Evolutionary conservation across 176 grass and related monocot species (phyloP), one percentile per base, ranked within the genome.

Genomic region (Cocos nucifera): DNA sequence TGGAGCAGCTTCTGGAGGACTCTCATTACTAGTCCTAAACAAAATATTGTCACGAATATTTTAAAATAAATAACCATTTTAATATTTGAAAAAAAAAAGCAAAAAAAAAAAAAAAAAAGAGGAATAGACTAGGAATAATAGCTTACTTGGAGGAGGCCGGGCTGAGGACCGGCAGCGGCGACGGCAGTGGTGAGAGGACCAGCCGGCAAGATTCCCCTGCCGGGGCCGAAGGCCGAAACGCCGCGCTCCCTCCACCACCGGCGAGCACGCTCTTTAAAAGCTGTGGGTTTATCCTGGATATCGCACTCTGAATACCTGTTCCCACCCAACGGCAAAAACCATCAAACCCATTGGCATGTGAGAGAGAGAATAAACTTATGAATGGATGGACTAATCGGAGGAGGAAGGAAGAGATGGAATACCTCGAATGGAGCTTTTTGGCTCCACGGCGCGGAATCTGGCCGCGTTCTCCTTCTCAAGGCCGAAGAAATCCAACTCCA

Each of bases 241-340:
- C 35, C 10, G 35, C 8, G 35, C 10, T 12, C 35, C 35, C 35
- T 3, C 10, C 12, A 19, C 74, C 21, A 24, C 59, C 4, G 29
- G 57, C 63, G 51, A 88, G 75, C 27, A 84, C 78, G 39, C 81
- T 79, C 27, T 67, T 76, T 52, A 94, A 68, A 50, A 82, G 50
- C 55, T 60, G 50, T 5, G 77, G 71, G 19, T 80, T 78, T 66
- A 87, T 88, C 72, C 81, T 79, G 22, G 89, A 85, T 10, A 94
- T 81, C 17, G 69, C 83, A 57, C 83, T 87, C 59, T 30, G 44
- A 5, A 60, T 68, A 9, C 44, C 63, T 65, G 14, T 44, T 44
- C 35, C 35, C 35, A 44, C 35, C 35, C 10, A 44, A 9, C 35
- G 10, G 9, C 35, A 44, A 44, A 44, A 44, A 12, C 35, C 35